These are phyloP conservation scores for Penicillium glabrum DNA, from an alignment of 2,329 filamentous ascomycete species.

Conservation along the genomic window DNA sequence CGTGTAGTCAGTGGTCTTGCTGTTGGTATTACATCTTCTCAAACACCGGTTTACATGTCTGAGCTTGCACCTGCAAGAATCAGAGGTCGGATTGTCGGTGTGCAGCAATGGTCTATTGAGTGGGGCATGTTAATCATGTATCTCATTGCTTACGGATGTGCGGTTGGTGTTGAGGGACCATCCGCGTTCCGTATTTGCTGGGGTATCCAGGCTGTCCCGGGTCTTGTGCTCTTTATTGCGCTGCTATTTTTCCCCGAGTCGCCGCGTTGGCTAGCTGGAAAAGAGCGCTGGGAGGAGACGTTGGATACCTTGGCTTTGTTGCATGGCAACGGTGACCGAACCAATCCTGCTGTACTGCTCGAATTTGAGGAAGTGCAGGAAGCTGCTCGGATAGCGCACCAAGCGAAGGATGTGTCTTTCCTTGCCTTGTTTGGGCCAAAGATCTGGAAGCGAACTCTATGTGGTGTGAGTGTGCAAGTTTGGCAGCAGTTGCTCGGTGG, in stretches of 20 bases:
- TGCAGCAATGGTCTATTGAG: conserved; percentile 48
- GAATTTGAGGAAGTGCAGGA: conserved; percentile 46
- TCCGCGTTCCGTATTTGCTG: conserved; percentile 60
- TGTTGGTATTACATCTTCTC: conserved; percentile 46
- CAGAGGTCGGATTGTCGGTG: conserved; percentile 44
- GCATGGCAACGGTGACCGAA: conserved; percentile 56
- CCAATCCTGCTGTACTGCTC: conserved; percentile 56
- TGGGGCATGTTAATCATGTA: conserved; percentile 48
- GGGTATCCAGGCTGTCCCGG: conserved; percentile 63
- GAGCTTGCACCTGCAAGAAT: conserved; percentile 45
- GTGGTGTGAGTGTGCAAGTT: conserved; percentile 54
- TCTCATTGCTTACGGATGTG: conserved; percentile 41
- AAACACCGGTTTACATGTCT: conserved; percentile 46
- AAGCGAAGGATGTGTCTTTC: conserved; percentile 35
- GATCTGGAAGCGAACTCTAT: conserved; percentile 54
- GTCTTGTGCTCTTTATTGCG: conserved; percentile 55
- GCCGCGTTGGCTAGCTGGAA: conserved; percentile 61
- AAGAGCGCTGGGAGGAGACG: conserved; percentile 58
- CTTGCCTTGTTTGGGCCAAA: conserved; percentile 47
- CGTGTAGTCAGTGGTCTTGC: conserved; percentile 28
- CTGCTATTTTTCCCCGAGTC: conserved; percentile 61
- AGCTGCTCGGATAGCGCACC: conserved; percentile 31
- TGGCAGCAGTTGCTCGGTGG: conserved; percentile 60
- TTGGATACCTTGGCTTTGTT: conserved; percentile 56
- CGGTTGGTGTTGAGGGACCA: conserved; percentile 34